Evolutionary conservation across 177 flowering plant genomes (phyloP).

Genomic region (Vitis hybrid): DNA sequence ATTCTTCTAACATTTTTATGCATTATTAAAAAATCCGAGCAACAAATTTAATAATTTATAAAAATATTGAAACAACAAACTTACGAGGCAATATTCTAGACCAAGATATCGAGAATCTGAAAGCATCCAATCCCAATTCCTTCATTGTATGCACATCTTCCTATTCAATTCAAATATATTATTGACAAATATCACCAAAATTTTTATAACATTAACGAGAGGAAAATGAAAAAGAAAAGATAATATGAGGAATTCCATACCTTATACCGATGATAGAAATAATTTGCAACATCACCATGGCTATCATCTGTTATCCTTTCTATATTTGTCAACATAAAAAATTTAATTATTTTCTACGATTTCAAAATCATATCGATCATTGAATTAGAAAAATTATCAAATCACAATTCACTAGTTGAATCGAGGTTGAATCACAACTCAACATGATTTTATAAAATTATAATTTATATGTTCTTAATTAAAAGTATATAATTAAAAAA

Average conservation of each 20-base stretch:
- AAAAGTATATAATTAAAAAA: too few relatives aligned
- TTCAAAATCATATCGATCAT: too few relatives aligned
- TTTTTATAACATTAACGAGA: background rate
- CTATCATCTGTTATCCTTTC: constrained; percentile 18
- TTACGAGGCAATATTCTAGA: constrained; percentile 27
- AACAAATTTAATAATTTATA: background rate
- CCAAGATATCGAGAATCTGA: constrained; percentile 39
- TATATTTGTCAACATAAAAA: background rate
- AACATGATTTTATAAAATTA: too few relatives aligned
- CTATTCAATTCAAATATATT: constrained; percentile 3
- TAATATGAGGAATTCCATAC: background rate
- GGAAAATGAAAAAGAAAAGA: background rate
- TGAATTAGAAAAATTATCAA: too few relatives aligned
- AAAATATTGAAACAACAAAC: background rate
- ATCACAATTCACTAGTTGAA: too few relatives aligned
- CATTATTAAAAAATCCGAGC: background rate
- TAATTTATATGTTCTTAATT: too few relatives aligned
- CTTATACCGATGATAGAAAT: constrained; percentile 26
- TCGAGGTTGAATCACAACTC: too few relatives aligned
- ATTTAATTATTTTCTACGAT: background rate
- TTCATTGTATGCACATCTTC: constrained; percentile 22
- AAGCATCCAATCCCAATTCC: constrained; percentile 22
- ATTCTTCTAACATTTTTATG: too few relatives aligned
- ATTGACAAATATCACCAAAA: background rate
- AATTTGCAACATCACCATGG: constrained; percentile 16